phyloP scores from a whole-genome alignment of 306 rosid species.

The Alnus glutinosa region DNA sequence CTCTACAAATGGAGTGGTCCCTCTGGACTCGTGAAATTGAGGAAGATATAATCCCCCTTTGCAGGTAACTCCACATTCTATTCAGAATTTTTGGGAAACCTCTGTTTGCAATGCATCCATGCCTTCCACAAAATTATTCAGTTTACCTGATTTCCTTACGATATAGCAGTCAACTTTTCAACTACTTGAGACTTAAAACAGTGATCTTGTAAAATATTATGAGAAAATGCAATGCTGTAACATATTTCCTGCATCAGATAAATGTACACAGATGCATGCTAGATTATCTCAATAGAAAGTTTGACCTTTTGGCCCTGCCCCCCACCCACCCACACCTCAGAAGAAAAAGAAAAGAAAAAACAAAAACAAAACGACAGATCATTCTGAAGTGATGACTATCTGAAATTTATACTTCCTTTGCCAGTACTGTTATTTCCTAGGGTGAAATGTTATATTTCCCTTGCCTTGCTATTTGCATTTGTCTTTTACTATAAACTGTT shows the following conservation, averaged over 20 bases:
- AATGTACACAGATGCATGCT: background rate
- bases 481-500: constrained; percentile 6
- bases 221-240: background rate
- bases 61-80: constrained; percentile 44
- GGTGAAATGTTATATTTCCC: constrained; percentile 1
- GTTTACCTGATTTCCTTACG: background rate
- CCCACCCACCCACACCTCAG: background rate
- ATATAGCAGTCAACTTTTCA: background rate
- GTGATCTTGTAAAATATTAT: background rate
- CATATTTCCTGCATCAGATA: background rate
- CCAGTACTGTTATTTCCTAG: background rate
- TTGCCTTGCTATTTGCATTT: constrained; percentile 11
- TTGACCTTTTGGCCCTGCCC: background rate
- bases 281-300: background rate
- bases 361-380: too few species aligned
- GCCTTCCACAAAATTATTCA: background rate
- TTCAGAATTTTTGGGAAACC: background rate
- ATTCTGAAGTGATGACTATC: too few species aligned
- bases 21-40: constrained; percentile 79
- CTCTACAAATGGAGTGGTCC: constrained; percentile 76
- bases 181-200: background rate
- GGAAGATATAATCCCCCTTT: constrained; percentile 60
- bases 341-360: too few species aligned
- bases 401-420: background rate
- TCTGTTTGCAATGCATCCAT: background rate